These are phyloP conservation scores for Lobosporangium transversale DNA, from an alignment of 192 early-diverging fungal genomes.

Conservation along the genomic window DNA sequence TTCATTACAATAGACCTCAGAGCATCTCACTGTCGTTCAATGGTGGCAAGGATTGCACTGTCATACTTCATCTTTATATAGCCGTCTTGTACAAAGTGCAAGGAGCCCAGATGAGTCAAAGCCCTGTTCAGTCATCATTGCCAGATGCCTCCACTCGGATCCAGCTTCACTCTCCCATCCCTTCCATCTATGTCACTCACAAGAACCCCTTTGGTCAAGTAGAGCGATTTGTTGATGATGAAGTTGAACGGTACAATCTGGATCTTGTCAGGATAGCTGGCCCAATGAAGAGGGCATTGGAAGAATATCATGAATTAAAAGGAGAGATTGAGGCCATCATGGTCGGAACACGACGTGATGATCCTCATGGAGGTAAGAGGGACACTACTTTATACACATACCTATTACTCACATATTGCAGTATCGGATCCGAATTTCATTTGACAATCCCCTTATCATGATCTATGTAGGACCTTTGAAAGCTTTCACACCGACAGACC, in stretches of 20 bases:
- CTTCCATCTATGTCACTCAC: slow-evolving; percentile 80
- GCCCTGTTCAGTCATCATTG: neutral
- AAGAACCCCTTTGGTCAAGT: slow-evolving; percentile 86
- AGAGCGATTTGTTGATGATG: slow-evolving; percentile 84
- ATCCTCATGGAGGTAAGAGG: slow-evolving; percentile 74
- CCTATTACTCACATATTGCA: too few relatives aligned
- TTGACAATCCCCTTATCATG: too few relatives aligned
- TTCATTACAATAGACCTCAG: slow-evolving; percentile 63
- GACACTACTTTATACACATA: too few relatives aligned
- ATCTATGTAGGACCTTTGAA: slow-evolving; percentile 46
- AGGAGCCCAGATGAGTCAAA: slow-evolving; percentile 12
- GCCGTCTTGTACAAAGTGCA: slow-evolving; percentile 67
- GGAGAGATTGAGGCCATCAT: slow-evolving; percentile 76
- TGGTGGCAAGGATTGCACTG: slow-evolving; percentile 98
- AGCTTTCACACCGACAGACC: slow-evolving; percentile 79
- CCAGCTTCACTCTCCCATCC: slow-evolving; percentile 55
- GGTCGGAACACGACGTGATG: slow-evolving; percentile 81
- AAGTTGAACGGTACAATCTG: slow-evolving; percentile 75
- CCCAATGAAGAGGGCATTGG: slow-evolving; percentile 83
- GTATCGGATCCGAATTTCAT: too few relatives aligned
- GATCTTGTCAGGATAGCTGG: slow-evolving; percentile 72
- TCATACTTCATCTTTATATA: slow-evolving; percentile 82
- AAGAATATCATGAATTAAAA: slow-evolving; percentile 68
- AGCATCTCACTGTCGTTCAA: slow-evolving; percentile 88
- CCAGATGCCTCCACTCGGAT: slow-evolving; percentile 11